Evolutionary conservation across 345 rosid genomes (phyloP).

Genomic region (Sisymbrium altissimum): DNA sequence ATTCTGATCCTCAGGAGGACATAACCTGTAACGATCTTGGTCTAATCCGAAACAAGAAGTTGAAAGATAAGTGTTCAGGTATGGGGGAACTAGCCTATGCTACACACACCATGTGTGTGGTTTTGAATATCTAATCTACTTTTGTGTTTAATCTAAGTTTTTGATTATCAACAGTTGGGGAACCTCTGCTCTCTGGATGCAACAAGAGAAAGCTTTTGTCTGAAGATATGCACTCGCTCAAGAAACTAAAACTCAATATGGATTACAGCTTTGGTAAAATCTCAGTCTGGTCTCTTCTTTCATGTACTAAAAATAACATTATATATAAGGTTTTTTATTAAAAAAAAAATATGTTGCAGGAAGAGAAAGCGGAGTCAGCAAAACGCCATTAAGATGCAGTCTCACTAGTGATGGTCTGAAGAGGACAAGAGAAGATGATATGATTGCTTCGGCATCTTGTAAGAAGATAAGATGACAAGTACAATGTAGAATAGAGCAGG

Average conservation of each 20-base stretch:
- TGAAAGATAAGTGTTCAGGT: conserved; percentile 46
- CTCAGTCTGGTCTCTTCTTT: neutral
- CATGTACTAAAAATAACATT: neutral
- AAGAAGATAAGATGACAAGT: conserved; percentile 44
- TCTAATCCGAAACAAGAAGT: conserved; percentile 39
- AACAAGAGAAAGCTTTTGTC: conserved; percentile 50
- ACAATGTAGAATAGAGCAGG: neutral
- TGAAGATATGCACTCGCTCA: conserved; percentile 40
- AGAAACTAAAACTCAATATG: conserved; percentile 47
- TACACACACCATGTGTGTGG: neutral
- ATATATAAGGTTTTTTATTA: neutral
- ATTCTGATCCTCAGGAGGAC: conserved; percentile 20
- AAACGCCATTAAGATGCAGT: conserved; percentile 37
- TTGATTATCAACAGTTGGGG: neutral
- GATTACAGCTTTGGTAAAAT: conserved; percentile 4
- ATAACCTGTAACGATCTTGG: conserved; percentile 14
- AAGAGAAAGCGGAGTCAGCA: neutral
- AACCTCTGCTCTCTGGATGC: neutral
- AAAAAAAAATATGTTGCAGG: neutral
- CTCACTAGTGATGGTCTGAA: conserved; percentile 32
- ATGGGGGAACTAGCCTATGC: neutral
- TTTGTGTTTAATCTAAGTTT: neutral
- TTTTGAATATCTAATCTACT: neutral
- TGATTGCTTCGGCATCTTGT: conserved; percentile 39
- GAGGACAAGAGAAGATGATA: conserved; percentile 52